Base-by-base conservation (phyloP, 305 asterid species). In the Solanum aculeatissimum region DNA sequence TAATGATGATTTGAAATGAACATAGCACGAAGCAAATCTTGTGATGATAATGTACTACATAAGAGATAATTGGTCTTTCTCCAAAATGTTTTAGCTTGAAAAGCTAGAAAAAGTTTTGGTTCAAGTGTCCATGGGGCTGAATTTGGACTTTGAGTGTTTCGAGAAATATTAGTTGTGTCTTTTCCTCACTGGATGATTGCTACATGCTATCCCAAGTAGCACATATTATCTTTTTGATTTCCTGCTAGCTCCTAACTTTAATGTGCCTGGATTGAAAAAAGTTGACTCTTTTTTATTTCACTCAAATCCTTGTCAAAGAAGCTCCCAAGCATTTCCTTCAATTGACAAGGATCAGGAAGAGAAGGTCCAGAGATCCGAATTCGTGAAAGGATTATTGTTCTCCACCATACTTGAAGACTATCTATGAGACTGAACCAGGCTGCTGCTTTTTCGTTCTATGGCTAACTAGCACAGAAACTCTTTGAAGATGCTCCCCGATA, bases 401-500 rank as follows among this genome's bases (percentile, higher is more conserved):
- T 93, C 99, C 86, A 90, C 93, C 83, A 92, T 96, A 54, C 90
- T 95, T 21, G 90, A 89, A 16, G 95, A 92, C 87, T 85, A 6
- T 32, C 18, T 75, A 63, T 66, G 83, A 78, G 51, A 21, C 9
- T 78, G 51, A 78, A 78, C 32, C 25, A 29, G 14, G 15, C 3
- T 78, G 83, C 68, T 78, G 57, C 65, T 77, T 77, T 78, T 78
- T 66, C n/a, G 3, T 78, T 78, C 47, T 78, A 18, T 78, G 66
- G 66, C 47, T 78, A 71, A 78, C 32, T 78, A 19, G 68, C 83
- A 78, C 83, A 78, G 66, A 78, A 32, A 35, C 68, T 53, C 9
- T 53, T 32, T 78, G 68, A 78, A 53, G 68, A 78, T 78, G 83
- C 51, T 53, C 68, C 32, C 7, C 32, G 51, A 78, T 11, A 78